Evolutionary conservation across 208 protist species (phyloP).

Genomic region (Leishmania tropica): DNA sequence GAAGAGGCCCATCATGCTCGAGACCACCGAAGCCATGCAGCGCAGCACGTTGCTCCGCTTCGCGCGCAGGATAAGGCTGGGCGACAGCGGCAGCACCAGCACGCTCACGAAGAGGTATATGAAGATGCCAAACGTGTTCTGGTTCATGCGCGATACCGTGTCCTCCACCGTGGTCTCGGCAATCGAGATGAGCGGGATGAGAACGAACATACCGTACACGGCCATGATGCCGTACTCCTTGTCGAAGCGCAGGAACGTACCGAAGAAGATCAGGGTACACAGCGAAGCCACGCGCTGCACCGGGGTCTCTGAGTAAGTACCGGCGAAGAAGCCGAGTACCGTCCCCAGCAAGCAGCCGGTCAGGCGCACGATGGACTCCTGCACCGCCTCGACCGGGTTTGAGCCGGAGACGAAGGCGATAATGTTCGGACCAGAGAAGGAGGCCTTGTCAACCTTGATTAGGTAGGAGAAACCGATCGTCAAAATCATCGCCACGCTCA

Average conservation of each 20-base stretch:
- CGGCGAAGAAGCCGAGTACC: conserved; percentile 88
- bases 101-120: conserved; percentile 88
- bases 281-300: conserved; percentile 81
- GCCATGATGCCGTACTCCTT: conserved; percentile 88
- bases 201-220: conserved; percentile 88
- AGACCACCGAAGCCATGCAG: conserved; percentile 53
- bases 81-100: conserved; percentile 74
- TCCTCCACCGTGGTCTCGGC: conserved; percentile 54
- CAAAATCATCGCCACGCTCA: conserved; percentile 86
- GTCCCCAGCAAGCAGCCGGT: conserved; percentile 87
- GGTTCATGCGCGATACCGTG: conserved; percentile 85
- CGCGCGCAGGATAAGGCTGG: conserved; percentile 67
- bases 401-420: conserved; percentile 88
- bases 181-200: conserved; percentile 80
- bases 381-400: conserved; percentile 87
- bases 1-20: conserved; percentile 67
- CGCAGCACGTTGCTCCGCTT: conserved; percentile 82
- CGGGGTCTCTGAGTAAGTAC: conserved; percentile 66
- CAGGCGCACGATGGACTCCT: conserved; percentile 84
- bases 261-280: conserved; percentile 78
- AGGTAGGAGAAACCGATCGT: conserved; percentile 81
- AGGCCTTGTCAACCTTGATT: conserved; percentile 61
- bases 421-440: conserved; percentile 85
- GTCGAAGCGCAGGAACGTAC: conserved; percentile 81
- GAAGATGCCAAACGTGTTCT: conserved; percentile 91